A percentile compares a stretch with the other conserved stretches of the same genome.
Conservation (phyloP, 768 basidiomycete species). For the Boletus insuetus region DNA sequence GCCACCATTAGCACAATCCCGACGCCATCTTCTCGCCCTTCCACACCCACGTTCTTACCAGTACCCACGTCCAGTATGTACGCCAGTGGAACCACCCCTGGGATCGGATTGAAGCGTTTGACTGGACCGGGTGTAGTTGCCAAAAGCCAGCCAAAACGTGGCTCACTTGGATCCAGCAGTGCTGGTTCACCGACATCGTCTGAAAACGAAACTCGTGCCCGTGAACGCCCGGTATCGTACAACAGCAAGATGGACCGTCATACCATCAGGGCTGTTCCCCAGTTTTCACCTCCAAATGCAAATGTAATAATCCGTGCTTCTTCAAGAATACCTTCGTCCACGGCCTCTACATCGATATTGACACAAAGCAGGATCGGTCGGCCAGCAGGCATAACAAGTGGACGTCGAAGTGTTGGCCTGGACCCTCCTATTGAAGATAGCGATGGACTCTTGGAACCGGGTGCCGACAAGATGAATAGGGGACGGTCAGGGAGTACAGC, state of each 20-base stretch:
- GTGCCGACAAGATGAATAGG: slow-evolving; percentile 20
- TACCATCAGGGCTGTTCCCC: slow-evolving; percentile 38
- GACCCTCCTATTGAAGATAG: slow-evolving; percentile 25
- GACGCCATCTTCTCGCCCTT: slow-evolving; percentile 65
- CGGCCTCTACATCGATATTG: slow-evolving; percentile 30
- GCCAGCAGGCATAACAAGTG: slow-evolving; percentile 37
- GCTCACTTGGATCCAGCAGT: slow-evolving; percentile 55
- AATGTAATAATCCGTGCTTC: slow-evolving; percentile 49
- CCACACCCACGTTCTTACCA: slow-evolving; percentile 78
- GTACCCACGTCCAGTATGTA: slow-evolving; percentile 55
- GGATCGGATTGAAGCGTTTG: slow-evolving; percentile 57
- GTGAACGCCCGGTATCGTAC: slow-evolving; percentile 29
- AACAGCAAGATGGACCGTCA: slow-evolving; percentile 22
- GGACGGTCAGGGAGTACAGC: slow-evolving; percentile 29
- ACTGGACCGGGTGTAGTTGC: slow-evolving; percentile 44
- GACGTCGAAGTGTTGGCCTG: slow-evolving; percentile 42
- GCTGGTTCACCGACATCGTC: slow-evolving; percentile 29
- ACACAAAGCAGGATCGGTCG: slow-evolving; percentile 48
- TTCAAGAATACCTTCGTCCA: slow-evolving; percentile 40
- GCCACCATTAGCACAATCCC: slow-evolving; percentile 61
- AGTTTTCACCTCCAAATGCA: slow-evolving; percentile 39
- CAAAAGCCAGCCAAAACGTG: slow-evolving; percentile 51
- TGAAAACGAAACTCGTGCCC: slow-evolving; percentile 24
- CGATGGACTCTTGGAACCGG: slow-evolving; percentile 15
- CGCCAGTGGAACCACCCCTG: slow-evolving; percentile 33